Percentiles rank a stretch among this genome's conserved stretches.
These are phyloP conservation scores for Hemileia vastatrix DNA, from an alignment of 1,284 basidiomycete genomes.

Conservation along the genomic window DNA sequence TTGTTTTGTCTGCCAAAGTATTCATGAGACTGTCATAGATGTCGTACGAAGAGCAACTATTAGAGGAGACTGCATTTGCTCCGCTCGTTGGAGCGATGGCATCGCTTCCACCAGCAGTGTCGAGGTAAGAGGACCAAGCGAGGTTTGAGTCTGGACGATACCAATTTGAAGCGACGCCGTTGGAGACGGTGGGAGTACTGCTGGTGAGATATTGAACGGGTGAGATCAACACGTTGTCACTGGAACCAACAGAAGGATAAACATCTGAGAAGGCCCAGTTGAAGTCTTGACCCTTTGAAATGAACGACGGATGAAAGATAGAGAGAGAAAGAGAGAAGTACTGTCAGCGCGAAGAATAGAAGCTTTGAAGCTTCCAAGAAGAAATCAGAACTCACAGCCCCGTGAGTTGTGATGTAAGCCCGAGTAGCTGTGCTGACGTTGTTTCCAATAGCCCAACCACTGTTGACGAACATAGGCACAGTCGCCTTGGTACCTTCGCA, in stretches of 20 bases:
- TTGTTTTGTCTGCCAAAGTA: neutral
- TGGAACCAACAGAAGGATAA: neutral
- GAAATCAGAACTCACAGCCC: neutral
- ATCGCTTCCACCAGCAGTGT: neutral
- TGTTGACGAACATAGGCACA: neutral
- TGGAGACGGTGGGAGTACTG: neutral
- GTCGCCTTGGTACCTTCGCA: neutral
- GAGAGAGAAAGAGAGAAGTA: neutral
- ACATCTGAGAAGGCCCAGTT: neutral
- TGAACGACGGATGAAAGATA: neutral
- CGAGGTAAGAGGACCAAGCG: neutral
- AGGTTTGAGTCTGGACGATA: neutral
- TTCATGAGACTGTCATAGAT: neutral
- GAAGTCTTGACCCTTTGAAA: neutral
- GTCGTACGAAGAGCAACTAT: neutral
- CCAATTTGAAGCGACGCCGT: neutral
- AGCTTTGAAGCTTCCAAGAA: neutral
- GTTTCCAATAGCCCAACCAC: neutral
- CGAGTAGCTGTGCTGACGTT: neutral
- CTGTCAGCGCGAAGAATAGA: neutral
- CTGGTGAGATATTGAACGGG: neutral
- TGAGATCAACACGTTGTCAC: neutral
- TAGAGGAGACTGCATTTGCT: neutral
- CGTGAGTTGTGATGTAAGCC: neutral
- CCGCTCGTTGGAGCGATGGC: neutral